These are phyloP conservation scores for Beauveria sp. DNA, from an alignment of 2,329 filamentous ascomycete genomes.

Conservation along the genomic window DNA sequence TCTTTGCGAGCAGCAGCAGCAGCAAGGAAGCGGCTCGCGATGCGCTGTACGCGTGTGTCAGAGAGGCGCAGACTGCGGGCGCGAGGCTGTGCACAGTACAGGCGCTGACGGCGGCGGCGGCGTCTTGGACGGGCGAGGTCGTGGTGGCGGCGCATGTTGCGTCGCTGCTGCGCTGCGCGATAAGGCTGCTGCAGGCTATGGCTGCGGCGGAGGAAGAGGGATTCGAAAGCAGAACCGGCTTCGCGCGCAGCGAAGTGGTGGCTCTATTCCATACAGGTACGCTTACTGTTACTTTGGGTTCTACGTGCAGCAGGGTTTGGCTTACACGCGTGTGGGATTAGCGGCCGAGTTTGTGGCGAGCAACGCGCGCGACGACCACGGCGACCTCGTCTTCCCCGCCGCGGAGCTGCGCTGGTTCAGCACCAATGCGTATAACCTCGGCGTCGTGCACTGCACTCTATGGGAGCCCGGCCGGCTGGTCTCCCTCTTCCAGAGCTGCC, in stretches of 20 bases:
- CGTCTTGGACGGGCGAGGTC: constrained; percentile 17
- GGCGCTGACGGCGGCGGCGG: constrained; percentile 27
- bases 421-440: constrained; percentile 72
- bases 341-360: background rate
- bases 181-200: constrained; percentile 40
- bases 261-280: background rate
- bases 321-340: background rate
- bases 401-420: constrained; percentile 78
- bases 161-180: constrained; percentile 39
- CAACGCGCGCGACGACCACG: constrained; percentile 24
- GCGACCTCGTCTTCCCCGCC: constrained; percentile 46
- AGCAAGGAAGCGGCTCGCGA: constrained; percentile 40
- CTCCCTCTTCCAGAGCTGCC: constrained; percentile 47
- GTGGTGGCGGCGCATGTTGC: constrained; percentile 24
- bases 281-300: background rate
- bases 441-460: constrained; percentile 48
- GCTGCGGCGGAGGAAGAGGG: constrained; percentile 23
- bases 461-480: constrained; percentile 49
- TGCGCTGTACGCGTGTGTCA: constrained; percentile 70
- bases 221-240: background rate
- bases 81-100: constrained; percentile 49
- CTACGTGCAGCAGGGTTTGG: no score
- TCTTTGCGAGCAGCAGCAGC: constrained; percentile 29
- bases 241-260: background rate
- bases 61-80: constrained; percentile 63